Evolutionary conservation across 352 stramenopile species (phyloP).

Genomic region (Bremia lactucae): DNA sequence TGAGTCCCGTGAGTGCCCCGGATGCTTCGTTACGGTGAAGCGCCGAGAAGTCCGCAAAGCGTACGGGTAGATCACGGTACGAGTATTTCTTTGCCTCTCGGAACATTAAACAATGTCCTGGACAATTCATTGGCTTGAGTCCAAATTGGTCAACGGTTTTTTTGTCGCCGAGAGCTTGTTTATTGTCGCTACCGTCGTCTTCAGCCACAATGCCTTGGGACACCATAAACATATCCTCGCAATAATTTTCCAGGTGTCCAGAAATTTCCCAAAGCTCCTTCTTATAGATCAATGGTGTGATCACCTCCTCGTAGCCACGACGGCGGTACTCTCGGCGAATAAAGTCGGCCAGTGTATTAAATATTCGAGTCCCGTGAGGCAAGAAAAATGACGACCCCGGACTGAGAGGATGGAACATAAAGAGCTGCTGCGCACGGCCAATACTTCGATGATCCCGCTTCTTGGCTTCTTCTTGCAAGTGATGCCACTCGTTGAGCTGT

Average conservation of each 20-base stretch:
- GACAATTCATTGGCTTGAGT: slow-evolving; percentile 99
- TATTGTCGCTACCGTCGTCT: slow-evolving; percentile 11
- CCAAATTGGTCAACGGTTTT: slow-evolving; percentile 89
- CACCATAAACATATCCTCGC: slow-evolving; percentile 93
- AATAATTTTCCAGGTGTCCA: slow-evolving; percentile 95
- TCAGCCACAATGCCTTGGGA: slow-evolving; percentile 49
- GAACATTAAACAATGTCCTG: slow-evolving; percentile 95
- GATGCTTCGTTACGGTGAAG: slow-evolving; percentile 93
- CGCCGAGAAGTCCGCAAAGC: slow-evolving; percentile 92
- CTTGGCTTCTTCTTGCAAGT: slow-evolving; percentile 91
- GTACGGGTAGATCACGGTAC: slow-evolving; percentile 92
- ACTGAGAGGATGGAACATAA: slow-evolving; percentile 91
- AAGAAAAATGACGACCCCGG: slow-evolving; percentile 97
- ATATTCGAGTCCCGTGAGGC: slow-evolving; percentile 95
- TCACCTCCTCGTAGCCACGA: slow-evolving; percentile 93
- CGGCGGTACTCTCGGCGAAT: slow-evolving; percentile 79
- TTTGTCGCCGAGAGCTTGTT: slow-evolving; percentile 15
- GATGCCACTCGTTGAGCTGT: slow-evolving; percentile 81
- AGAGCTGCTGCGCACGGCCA: slow-evolving; percentile 92
- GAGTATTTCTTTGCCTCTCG: slow-evolving; percentile 90
- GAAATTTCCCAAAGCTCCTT: slow-evolving; percentile 96
- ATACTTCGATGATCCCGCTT: slow-evolving; percentile 94
- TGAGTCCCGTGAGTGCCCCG: slow-evolving; percentile 93
- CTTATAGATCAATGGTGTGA: slow-evolving; percentile 96
- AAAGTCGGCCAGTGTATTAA: slow-evolving; percentile 91